Evolutionary conservation across 2,329 filamentous ascomycete species (phyloP).

Genomic region (Alternaria brassicae): DNA sequence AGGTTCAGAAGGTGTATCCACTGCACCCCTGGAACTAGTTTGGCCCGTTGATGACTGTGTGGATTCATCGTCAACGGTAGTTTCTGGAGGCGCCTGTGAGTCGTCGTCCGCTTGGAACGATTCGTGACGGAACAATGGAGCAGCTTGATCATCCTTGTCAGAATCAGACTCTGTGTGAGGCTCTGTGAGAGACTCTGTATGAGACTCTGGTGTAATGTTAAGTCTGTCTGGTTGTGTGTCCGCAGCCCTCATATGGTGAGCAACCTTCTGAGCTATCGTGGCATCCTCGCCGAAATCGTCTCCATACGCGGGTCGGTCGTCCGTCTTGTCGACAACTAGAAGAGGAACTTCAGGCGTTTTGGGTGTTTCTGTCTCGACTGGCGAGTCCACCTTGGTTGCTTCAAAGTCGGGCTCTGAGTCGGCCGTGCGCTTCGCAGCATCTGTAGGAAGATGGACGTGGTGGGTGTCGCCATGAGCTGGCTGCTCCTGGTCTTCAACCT

Average conservation of each 20-base stretch:
- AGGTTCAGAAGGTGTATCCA: constrained; percentile 27
- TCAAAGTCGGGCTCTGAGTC: constrained; percentile 34
- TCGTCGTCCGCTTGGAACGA: constrained; percentile 19
- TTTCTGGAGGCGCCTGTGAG: constrained; percentile 14
- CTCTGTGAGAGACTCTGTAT: constrained; percentile 24
- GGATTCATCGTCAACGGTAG: constrained; percentile 31
- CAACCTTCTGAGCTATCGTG: constrained; percentile 44
- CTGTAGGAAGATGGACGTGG: constrained; percentile 17
- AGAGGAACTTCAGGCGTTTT: constrained; percentile 28
- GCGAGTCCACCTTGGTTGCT: constrained; percentile 19
- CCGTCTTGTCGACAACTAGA: constrained; percentile 47
- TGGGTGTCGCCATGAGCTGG: constrained; percentile 27
- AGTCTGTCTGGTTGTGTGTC: constrained; percentile 48
- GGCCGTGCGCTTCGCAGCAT: constrained; percentile 28
- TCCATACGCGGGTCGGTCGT: constrained; percentile 42
- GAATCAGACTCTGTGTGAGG: constrained; percentile 4
- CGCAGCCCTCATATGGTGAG: constrained; percentile 40
- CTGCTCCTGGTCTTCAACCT: constrained; percentile 13
- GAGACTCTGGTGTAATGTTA: constrained; percentile 31
- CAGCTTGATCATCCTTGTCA: constrained; percentile 28
- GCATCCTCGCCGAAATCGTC: constrained; percentile 48
- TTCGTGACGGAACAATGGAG: constrained; percentile 47
- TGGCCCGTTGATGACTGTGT: constrained; percentile 26
- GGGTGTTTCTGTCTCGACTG: constrained; percentile 16
- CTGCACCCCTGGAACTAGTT: constrained; percentile 26